Percentiles rank a stretch among this genome's conserved stretches.
These are phyloP conservation scores for Capronia epimyces DNA, from an alignment of 2,329 filamentous ascomycete genomes.

Conservation along the genomic window DNA sequence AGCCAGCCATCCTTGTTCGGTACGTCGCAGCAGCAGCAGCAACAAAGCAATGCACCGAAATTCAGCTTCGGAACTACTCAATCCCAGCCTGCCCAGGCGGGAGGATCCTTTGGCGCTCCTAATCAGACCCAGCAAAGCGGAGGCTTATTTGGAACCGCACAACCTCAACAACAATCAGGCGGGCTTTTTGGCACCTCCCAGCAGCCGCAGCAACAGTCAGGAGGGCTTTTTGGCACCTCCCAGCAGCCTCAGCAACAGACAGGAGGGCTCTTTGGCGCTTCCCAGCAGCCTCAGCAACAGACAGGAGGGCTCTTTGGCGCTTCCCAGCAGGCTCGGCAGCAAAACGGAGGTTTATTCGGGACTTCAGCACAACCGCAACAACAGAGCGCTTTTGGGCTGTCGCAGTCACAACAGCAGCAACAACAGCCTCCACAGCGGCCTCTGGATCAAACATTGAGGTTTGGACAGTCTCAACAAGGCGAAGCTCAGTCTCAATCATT, in stretches of 20 bases:
- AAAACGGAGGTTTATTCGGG: constrained; percentile 32
- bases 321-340: constrained; percentile 30
- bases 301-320: constrained; percentile 38
- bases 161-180: constrained; percentile 25
- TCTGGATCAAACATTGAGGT: constrained; percentile 39
- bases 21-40: constrained; percentile 13
- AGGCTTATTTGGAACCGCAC: constrained; percentile 34
- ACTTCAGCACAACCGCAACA: constrained; percentile 19
- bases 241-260: constrained; percentile 29
- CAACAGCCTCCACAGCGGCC: constrained; percentile 39
- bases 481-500: constrained; percentile 32
- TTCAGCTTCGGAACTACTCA: constrained; percentile 20
- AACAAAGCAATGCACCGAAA: constrained; percentile 14
- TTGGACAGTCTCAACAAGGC: constrained; percentile 41
- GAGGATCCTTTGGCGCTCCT: constrained; percentile 31
- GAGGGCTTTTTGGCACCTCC: constrained; percentile 30
- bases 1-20: constrained; percentile 17
- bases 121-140: constrained; percentile 18
- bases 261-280: constrained; percentile 38
- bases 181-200: constrained; percentile 29
- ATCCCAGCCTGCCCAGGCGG: constrained; percentile 29
- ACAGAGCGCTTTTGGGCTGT: constrained; percentile 32
- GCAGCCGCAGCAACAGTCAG: constrained; percentile 32
- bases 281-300: constrained; percentile 30
- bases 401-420: constrained; percentile 35